phyloP scores from a whole-genome alignment of 306 rosid species.

The Cicer yamashitae region DNA sequence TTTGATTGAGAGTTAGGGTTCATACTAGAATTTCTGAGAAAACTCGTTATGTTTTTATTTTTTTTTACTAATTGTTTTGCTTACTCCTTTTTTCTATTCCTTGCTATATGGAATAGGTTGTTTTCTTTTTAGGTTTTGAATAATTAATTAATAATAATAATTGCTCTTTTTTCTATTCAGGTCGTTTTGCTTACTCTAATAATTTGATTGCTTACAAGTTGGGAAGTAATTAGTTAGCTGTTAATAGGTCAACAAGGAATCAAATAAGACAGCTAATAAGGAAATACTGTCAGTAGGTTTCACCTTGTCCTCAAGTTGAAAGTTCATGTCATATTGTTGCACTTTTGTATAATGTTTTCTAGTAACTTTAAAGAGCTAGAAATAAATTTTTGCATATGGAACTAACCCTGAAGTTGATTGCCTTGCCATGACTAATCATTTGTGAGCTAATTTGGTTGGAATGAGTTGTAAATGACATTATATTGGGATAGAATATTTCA shows the following conservation, averaged over 20 bases:
- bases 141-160: too few relatives aligned
- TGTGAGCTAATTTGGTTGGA: background rate
- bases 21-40: too few relatives aligned
- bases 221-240: slow-evolving; percentile 21
- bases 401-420: background rate
- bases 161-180: too few relatives aligned
- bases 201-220: background rate
- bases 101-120: too few relatives aligned
- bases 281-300: slow-evolving; percentile 12
- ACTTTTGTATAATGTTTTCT: background rate
- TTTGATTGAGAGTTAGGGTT: too few relatives aligned
- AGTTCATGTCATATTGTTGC: background rate
- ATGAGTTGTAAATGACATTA: background rate
- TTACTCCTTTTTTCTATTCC: too few relatives aligned
- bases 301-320: slow-evolving; percentile 16
- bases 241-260: background rate
- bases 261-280: background rate
- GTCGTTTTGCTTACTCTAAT: too few relatives aligned
- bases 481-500: background rate
- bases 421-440: background rate
- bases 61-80: too few relatives aligned
- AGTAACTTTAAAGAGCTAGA: background rate
- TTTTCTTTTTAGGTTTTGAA: too few relatives aligned
- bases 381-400: background rate
- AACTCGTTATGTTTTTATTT: too few relatives aligned